Evolutionary conservation across 805 yeast species (phyloP).

Genomic region (Saturnispora kantuleensis): DNA sequence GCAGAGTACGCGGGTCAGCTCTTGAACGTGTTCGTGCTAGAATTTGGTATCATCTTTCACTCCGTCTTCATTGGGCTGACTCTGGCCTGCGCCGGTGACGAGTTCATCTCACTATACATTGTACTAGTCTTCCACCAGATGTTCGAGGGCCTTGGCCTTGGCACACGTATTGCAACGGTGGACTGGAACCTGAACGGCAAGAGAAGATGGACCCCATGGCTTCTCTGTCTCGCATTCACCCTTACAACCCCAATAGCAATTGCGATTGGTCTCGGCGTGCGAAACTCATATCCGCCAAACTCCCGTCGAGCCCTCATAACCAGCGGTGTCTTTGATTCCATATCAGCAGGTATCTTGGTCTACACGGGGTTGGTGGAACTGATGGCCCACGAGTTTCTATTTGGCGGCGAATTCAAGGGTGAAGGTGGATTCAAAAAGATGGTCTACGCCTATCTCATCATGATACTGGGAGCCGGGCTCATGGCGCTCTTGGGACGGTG

Average conservation of each 20-base stretch:
- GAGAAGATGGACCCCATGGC: constrained; percentile 44
- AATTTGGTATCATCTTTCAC: constrained; percentile 75
- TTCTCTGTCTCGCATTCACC: constrained; percentile 39
- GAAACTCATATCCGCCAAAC: constrained; percentile 49
- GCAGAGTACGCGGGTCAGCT: constrained; percentile 44
- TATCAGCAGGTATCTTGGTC: constrained; percentile 68
- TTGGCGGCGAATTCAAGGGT: constrained; percentile 56
- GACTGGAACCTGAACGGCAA: constrained; percentile 25
- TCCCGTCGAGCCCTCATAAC: constrained; percentile 51
- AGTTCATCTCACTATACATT: constrained; percentile 59
- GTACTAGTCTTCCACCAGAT: constrained; percentile 69
- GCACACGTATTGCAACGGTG: constrained; percentile 59
- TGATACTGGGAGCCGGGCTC: constrained; percentile 59
- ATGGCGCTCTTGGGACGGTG: constrained; percentile 74
- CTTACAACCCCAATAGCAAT: constrained; percentile 65
- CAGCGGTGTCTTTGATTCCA: constrained; percentile 64
- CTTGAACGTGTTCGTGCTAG: constrained; percentile 48
- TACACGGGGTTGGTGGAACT: constrained; percentile 73
- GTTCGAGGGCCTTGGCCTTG: constrained; percentile 82
- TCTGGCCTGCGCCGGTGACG: constrained; percentile 68
- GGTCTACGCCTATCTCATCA: constrained; percentile 41
- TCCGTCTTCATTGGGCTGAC: constrained; percentile 76
- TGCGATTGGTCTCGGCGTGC: constrained; percentile 71
- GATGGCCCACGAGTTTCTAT: constrained; percentile 68
- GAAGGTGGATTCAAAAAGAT: constrained; percentile 40